These are phyloP conservation scores for Hypoxylon sp. DNA, from an alignment of 2,329 filamentous ascomycete species.

Conservation along the genomic window DNA sequence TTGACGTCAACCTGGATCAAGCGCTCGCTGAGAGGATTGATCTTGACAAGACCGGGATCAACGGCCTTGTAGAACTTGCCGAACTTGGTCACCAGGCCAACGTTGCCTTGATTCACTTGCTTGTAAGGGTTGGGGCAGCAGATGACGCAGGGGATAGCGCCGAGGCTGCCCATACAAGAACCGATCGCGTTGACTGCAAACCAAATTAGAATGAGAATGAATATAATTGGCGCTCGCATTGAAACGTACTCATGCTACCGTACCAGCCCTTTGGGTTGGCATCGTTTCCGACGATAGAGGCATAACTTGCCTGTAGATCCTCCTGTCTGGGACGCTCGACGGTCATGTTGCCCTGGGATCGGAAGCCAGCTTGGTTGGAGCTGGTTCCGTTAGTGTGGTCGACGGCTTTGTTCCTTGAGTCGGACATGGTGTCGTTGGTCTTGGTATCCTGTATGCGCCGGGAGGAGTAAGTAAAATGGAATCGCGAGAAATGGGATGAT, in stretches of 20 bases:
- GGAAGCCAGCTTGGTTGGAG: conserved; percentile 58
- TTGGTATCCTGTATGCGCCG: not conserved
- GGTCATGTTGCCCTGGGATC: conserved; percentile 68
- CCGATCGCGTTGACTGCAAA: conserved; percentile 76
- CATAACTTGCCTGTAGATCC: conserved; percentile 88
- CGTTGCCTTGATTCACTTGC: conserved; percentile 90
- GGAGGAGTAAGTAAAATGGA: conserved; percentile 3
- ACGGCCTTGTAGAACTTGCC: conserved; percentile 95
- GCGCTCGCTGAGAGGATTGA: conserved; percentile 94
- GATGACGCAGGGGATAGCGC: conserved; percentile 92
- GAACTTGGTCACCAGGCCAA: conserved; percentile 95
- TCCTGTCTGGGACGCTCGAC: conserved; percentile 86
- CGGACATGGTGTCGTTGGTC: conserved; percentile 29
- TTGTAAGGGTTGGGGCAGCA: conserved; percentile 97
- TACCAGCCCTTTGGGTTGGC: conserved; percentile 88
- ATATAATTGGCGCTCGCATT: conserved; percentile 1
- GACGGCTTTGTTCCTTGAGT: conserved; percentile 45
- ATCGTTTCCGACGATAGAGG: conserved; percentile 73
- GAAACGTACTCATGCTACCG: conserved; percentile 70
- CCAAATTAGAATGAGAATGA: conserved; percentile 55
- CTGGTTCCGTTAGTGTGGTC: conserved; percentile 40
- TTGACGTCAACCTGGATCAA: conserved; percentile 97
- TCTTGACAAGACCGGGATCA: conserved; percentile 95
- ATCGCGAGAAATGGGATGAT: conserved; percentile 3
- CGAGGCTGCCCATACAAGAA: conserved; percentile 78